Conservation (phyloP, 345 rosid species). For the Mangifera indica region DNA sequence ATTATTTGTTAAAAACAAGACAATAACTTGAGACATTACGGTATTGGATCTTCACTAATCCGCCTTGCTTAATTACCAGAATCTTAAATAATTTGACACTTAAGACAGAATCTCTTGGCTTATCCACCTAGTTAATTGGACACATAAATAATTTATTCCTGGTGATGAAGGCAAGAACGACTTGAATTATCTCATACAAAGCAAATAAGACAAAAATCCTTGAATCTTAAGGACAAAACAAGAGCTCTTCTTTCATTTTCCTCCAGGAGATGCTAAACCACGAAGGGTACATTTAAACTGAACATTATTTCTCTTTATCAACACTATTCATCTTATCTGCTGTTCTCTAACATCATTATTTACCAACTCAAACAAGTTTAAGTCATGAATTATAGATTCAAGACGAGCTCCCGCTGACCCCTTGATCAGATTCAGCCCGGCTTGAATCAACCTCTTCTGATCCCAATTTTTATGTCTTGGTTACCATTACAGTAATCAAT, state of each 20-base stretch:
- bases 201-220: background rate
- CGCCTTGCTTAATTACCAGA: background rate
- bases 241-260: background rate
- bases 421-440: too few relatives aligned
- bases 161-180: constrained; percentile 6
- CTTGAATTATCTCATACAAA: background rate
- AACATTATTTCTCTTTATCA: too few relatives aligned
- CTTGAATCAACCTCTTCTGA: background rate
- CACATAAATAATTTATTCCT: constrained; percentile 1
- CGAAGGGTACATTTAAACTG: too few relatives aligned
- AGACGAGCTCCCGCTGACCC: too few relatives aligned
- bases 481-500: background rate
- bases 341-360: too few relatives aligned
- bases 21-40: too few relatives aligned
- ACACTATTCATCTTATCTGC: too few relatives aligned
- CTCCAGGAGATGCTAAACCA: background rate
- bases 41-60: background rate
- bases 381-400: too few relatives aligned
- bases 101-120: constrained; percentile 13
- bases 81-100: background rate
- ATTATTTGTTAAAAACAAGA: too few relatives aligned
- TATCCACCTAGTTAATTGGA: constrained; percentile 4
- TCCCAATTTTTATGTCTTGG: background rate
- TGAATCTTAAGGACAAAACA: background rate
- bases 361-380: too few relatives aligned